phyloP scores from a whole-genome alignment of 768 basidiomycete species.

The Inosperma sp. region DNA sequence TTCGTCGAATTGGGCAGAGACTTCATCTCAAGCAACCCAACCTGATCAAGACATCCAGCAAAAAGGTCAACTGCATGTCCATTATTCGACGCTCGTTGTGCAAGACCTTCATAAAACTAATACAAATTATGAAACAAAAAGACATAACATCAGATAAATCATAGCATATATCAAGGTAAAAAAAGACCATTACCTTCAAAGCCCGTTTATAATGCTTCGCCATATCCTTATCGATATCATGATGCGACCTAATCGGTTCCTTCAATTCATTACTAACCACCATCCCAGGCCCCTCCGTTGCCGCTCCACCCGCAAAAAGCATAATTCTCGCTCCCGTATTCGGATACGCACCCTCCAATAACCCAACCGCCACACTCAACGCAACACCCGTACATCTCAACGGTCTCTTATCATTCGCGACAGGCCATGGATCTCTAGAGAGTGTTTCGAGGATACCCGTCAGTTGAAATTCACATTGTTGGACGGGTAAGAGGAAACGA shows the following conservation, averaged over 20 bases:
- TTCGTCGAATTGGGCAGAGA: conserved; percentile 93
- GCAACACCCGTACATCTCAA: conserved; percentile 95
- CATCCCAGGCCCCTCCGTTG: conserved; percentile 95
- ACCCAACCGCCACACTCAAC: conserved; percentile 84
- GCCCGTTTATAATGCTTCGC: conserved; percentile 98
- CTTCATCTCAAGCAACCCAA: conserved; percentile 97
- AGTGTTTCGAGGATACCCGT: conserved; percentile 89
- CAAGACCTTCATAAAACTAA: conserved; percentile 93
- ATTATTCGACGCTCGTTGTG: conserved; percentile 88
- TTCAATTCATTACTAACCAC: conserved; percentile 93
- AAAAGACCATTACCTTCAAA: conserved; percentile 61
- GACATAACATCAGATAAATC: background rate
- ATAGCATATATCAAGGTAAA: background rate
- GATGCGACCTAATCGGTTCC: conserved; percentile 97
- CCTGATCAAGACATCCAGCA: conserved; percentile 96
- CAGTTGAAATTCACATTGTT: conserved; percentile 93
- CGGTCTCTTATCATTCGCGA: conserved; percentile 89
- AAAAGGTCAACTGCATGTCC: conserved; percentile 95
- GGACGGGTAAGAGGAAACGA: conserved; percentile 87
- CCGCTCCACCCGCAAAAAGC: conserved; percentile 92
- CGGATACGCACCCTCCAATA: conserved; percentile 92
- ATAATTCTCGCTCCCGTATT: conserved; percentile 96
- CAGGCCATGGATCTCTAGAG: conserved; percentile 93
- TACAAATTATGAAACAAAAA: conserved; percentile 8
- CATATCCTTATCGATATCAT: conserved; percentile 95